Evolutionary conservation across 495 filamentous ascomycete species (phyloP).

Genomic region (Parathielavia hyrcaniae): DNA sequence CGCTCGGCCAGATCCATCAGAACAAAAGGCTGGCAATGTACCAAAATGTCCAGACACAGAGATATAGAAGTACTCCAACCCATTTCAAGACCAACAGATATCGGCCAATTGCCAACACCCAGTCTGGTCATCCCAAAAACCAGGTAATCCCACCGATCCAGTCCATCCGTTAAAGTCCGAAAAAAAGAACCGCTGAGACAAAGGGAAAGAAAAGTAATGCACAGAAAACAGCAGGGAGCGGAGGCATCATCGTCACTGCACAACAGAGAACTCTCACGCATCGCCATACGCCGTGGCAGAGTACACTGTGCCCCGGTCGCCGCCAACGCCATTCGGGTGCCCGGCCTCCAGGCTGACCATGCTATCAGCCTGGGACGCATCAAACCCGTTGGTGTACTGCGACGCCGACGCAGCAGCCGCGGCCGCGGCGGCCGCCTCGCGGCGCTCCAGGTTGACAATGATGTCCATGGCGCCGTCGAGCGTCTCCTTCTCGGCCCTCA

Average conservation of each 20-base stretch:
- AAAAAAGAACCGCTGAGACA: not conserved
- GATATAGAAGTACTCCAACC: not conserved
- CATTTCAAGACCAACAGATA: not conserved
- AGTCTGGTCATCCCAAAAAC: not conserved
- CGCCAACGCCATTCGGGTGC: not conserved
- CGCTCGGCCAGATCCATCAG: not conserved
- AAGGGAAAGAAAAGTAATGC: not conserved
- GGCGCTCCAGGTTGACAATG: slow-evolving; percentile 33
- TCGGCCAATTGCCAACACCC: not conserved
- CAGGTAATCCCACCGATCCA: not conserved
- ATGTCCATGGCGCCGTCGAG: slow-evolving; percentile 39
- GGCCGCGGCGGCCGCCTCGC: slow-evolving; percentile 2
- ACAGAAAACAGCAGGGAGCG: too few species aligned
- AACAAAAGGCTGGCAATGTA: not conserved
- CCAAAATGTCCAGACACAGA: not conserved
- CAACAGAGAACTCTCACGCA: not conserved
- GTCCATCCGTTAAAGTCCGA: not conserved
- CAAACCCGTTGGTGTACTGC: slow-evolving; percentile 1
- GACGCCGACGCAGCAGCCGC: not conserved
- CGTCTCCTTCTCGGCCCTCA: slow-evolving; percentile 37
- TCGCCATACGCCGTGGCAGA: slow-evolving; percentile 15
- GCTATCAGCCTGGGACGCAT: slow-evolving; percentile 11
- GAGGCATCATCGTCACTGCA: not conserved
- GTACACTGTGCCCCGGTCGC: slow-evolving; percentile 2
- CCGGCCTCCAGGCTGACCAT: not conserved